These are phyloP conservation scores for Chlamydomonas incerta DNA, from an alignment of 139 green algal genomes.

Conservation along the genomic window DNA sequence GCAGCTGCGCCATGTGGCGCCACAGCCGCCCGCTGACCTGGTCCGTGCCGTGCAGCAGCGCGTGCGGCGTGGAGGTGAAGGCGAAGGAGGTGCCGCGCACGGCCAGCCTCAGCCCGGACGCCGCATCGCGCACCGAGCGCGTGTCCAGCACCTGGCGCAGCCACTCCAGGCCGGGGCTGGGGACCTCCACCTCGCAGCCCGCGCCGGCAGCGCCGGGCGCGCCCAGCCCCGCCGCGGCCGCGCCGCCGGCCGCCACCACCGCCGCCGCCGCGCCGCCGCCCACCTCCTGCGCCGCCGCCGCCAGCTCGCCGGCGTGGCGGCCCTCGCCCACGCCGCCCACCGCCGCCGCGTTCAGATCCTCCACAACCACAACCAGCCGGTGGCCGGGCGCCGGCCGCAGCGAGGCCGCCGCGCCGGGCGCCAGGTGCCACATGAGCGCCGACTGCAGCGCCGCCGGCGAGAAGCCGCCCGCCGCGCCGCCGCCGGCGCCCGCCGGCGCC, in stretches of 20 bases:
- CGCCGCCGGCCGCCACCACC: constrained; percentile 3
- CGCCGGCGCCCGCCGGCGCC: background rate
- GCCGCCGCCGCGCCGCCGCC: constrained; percentile 26
- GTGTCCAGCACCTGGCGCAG: constrained; percentile 45
- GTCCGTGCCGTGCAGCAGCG: constrained; percentile 27
- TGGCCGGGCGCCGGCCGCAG: constrained; percentile 41
- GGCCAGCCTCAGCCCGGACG: background rate
- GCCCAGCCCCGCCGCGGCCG: constrained; percentile 17
- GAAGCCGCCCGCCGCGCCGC: too few species aligned
- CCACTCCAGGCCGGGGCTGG: constrained; percentile 48
- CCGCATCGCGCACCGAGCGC: background rate
- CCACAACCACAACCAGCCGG: constrained; percentile 52
- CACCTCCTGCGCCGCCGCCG: constrained; percentile 30
- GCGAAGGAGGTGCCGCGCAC: constrained; percentile 22
- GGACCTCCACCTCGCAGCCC: constrained; percentile 23
- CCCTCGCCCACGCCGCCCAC: background rate
- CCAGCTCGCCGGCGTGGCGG: constrained; percentile 1
- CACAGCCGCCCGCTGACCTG: constrained; percentile 46
- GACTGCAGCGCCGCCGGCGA: constrained; percentile 35
- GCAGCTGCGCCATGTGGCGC: constrained; percentile 44
- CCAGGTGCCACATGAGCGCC: constrained; percentile 43
- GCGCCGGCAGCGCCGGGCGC: background rate
- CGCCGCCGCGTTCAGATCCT: constrained; percentile 45
- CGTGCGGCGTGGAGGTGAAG: constrained; percentile 18
- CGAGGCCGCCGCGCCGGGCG: background rate